phyloP scores from a whole-genome alignment of 768 basidiomycete genomes.

The Lactifluus hygrophoroides region DNA sequence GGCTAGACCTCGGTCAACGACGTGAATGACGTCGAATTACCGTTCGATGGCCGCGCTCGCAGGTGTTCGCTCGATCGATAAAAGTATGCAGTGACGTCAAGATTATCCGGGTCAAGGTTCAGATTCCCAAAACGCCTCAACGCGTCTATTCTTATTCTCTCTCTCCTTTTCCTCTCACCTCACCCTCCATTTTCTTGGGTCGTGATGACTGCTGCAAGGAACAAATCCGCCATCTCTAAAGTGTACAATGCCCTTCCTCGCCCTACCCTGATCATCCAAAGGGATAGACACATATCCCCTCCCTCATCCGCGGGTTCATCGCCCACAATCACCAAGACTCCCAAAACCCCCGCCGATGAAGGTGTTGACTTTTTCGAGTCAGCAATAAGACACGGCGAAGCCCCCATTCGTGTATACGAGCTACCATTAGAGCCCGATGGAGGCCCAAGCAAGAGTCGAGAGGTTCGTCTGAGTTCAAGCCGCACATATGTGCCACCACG shows the following conservation, averaged over 20 bases:
- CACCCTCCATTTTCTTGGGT: neutral
- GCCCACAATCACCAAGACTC: conserved; percentile 35
- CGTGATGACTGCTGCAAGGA: conserved; percentile 8
- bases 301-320: conserved; percentile 15
- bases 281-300: neutral
- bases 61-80: neutral
- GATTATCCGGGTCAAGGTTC: neutral
- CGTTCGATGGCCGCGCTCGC: neutral
- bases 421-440: conserved; percentile 84
- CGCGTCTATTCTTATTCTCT: neutral
- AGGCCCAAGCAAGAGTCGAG: conserved; percentile 76
- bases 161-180: no score
- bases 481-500: neutral
- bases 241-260: neutral
- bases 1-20: neutral
- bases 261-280: conserved; percentile 16
- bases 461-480: conserved; percentile 41
- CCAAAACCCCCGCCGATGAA: conserved; percentile 90
- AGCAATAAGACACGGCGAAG: conserved; percentile 40
- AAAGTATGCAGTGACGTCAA: neutral
- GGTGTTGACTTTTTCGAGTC: conserved; percentile 82
- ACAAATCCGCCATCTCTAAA: conserved; percentile 8
- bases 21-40: neutral
- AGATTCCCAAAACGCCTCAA: neutral
- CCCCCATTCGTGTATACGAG: conserved; percentile 76